Conservation (phyloP, 148 eudicot species). For the Camellia lanceoleosa region DNA sequence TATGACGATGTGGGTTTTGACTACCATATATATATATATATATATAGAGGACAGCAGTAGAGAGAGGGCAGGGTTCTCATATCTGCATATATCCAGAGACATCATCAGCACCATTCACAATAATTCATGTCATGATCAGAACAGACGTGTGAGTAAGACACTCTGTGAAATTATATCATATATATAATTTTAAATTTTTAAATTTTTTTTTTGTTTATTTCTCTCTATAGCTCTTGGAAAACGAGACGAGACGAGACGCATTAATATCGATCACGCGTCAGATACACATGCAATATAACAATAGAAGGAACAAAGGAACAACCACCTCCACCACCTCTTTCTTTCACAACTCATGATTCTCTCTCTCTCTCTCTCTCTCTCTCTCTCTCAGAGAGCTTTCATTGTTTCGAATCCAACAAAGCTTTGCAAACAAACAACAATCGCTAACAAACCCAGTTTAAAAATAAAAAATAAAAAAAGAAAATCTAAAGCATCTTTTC, state of each 20-base stretch:
- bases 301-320: neutral
- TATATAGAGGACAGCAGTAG: neutral
- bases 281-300: neutral
- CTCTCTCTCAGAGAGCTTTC: neutral
- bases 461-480: neutral
- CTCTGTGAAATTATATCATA: neutral
- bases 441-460: neutral
- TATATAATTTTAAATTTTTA: neutral
- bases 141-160: neutral
- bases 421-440: conserved; percentile 5
- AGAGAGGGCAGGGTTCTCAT: neutral
- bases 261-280: conserved; percentile 9
- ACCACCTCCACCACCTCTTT: neutral
- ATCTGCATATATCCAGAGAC: conserved; percentile 5
- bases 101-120: neutral
- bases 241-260: neutral
- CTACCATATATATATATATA: neutral
- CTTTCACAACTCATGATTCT: conserved; percentile 4
- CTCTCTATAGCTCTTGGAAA: neutral
- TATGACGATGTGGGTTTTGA: neutral
- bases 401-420: conserved; percentile 8
- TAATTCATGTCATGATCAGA: conserved; percentile 9
- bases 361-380: neutral
- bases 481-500: neutral
- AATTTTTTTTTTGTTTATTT: neutral